phyloP scores from a whole-genome alignment of 768 basidiomycete genomes.

The Boletus subparvulus region DNA sequence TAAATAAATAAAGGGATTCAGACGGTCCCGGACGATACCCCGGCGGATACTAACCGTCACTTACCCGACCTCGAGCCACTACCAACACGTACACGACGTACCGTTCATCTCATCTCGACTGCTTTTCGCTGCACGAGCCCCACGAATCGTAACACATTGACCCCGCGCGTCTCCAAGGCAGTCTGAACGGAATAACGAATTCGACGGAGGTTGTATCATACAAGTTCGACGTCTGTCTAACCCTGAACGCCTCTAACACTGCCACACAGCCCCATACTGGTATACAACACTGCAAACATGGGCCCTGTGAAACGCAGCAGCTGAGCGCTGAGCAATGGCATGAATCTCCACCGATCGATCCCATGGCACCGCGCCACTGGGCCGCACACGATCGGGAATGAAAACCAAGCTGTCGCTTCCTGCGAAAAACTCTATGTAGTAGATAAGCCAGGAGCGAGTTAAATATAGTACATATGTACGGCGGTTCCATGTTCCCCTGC shows the following conservation, averaged over 20 bases:
- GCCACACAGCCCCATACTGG: not conserved
- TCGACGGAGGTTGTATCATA: not conserved
- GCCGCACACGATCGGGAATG: not conserved
- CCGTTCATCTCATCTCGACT: no score
- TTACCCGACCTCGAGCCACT: no score
- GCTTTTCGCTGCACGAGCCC: not conserved
- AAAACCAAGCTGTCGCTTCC: not conserved
- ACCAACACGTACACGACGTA: no score
- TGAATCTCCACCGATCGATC: slow-evolving; percentile 11
- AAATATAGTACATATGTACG: slow-evolving; percentile 28
- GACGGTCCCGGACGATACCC: no score
- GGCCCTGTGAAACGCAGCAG: not conserved
- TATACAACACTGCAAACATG: not conserved
- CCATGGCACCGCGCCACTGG: not conserved
- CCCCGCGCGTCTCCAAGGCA: not conserved
- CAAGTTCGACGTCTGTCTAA: not conserved
- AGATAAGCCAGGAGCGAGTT: slow-evolving; percentile 7
- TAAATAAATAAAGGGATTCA: no score
- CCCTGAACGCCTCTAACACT: slow-evolving; percentile 4
- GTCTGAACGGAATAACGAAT: not conserved
- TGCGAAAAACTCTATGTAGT: slow-evolving; percentile 14
- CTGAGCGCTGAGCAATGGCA: no score
- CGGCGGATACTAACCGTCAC: no score
- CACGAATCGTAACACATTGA: not conserved
- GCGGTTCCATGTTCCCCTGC: not conserved